Base-by-base conservation (phyloP, 2,329 filamentous ascomycete genomes). In the Zasmidium citrigriseum region DNA sequence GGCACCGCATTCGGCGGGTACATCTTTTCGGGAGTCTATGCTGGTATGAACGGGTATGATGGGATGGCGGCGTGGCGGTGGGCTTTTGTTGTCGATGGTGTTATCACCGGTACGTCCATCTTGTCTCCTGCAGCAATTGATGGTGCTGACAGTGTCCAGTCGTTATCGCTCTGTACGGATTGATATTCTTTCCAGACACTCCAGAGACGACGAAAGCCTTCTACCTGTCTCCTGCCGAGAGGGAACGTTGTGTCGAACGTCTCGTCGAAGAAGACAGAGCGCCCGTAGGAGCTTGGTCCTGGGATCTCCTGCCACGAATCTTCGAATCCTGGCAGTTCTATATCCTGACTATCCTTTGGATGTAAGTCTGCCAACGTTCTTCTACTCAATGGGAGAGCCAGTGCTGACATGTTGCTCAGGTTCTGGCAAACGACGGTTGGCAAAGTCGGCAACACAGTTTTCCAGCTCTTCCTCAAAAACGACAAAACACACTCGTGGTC, bases 41-140 rank as follows among this genome's bases (percentile, higher is more conserved):
- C 73, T 44, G 61, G 63, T 3, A 73, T 85, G 1, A 77, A 77
- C 9, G 81, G 79, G 0, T 70, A 63, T n/a, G 71, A 75, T 22
- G 67, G 1, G 14, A 11, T 59, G 49, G 57, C 63, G 9, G 83
- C 82, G 0, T 85, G 82, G 83, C 80, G 83, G 66, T 85, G 73
- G 73, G 70, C 83, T 2, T 82, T 86, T 60, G 68, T 86, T 1
- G 77, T 86, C 22, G 83, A 86, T 61, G 83, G 82, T 0, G 56
- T 80, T 1, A 75, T 86, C 29, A 85, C 82, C 10, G 51, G 50
- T 52, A 23, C 12, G 38, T 0, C 63, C 83, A 1, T 34, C 71
- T 1, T 75, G 86, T 18, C 83, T 83, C 1, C 27, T 86, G 0
- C 68, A 79, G 7, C 78, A 3, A 23, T 4, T 16, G 34, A 4